Evolutionary conservation across 176 grass and related monocot genomes (phyloP).

Genomic region (Juncus effusus): DNA sequence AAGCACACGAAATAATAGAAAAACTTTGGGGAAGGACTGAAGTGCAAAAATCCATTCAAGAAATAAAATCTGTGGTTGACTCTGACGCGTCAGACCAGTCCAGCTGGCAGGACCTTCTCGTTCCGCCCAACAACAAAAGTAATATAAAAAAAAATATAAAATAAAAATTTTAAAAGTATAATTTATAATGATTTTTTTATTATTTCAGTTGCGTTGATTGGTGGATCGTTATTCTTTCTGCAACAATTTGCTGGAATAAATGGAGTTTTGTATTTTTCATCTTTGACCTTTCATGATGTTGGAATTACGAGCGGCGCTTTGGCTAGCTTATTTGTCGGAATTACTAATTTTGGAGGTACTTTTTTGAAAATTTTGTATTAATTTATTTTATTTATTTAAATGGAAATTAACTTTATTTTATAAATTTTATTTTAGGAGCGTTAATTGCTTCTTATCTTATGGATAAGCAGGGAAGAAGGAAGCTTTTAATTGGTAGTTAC

Average conservation of each 20-base stretch:
- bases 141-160: constrained; percentile 20
- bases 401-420: constrained; percentile 13
- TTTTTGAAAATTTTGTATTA: constrained; percentile 23
- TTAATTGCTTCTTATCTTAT: constrained; percentile 87
- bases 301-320: constrained; percentile 80
- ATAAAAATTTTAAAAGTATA: constrained; percentile 4
- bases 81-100: constrained; percentile 41
- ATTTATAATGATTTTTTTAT: constrained; percentile 35
- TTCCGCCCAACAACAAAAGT: constrained; percentile 77
- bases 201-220: constrained; percentile 91
- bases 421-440: constrained; percentile 54
- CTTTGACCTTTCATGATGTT: constrained; percentile 96
- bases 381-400: constrained; percentile 24
- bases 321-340: constrained; percentile 87
- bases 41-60: constrained; percentile 76
- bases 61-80: constrained; percentile 66
- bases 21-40: constrained; percentile 66
- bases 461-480: constrained; percentile 93
- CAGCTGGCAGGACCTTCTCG: constrained; percentile 76
- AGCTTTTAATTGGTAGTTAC: constrained; percentile 92
- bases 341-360: constrained; percentile 91
- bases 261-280: constrained; percentile 99
- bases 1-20: constrained; percentile 60
- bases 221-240: constrained; percentile 91
- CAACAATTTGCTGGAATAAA: constrained; percentile 99